Evolutionary conservation across 306 rosid genomes (phyloP).

Genomic region (Fragaria ananassa): DNA sequence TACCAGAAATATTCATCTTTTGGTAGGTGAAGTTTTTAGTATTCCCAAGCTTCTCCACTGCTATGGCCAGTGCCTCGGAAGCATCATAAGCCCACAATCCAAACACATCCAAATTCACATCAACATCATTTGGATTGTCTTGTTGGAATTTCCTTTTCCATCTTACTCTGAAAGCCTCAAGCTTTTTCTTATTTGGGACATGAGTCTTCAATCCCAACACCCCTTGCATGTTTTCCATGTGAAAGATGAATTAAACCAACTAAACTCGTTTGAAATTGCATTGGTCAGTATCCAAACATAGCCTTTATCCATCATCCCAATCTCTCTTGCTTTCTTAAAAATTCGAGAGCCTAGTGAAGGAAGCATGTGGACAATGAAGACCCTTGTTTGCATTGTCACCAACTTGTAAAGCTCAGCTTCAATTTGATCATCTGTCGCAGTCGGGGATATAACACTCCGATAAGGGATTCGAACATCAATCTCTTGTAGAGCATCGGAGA

Average conservation of each 20-base stretch:
- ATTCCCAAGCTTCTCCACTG: not conserved
- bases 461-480: constrained; percentile 5
- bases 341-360: not conserved
- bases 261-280: not conserved
- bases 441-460: not conserved
- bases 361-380: not conserved
- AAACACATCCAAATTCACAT: constrained; percentile 6
- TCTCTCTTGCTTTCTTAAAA: not conserved
- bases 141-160: not conserved
- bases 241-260: not conserved
- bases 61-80: not conserved
- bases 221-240: not conserved
- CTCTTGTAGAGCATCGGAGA: constrained; percentile 1
- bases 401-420: constrained; percentile 4
- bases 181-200: not conserved
- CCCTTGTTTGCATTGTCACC: constrained; percentile 5
- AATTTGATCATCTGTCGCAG: not conserved
- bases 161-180: not conserved
- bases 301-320: not conserved
- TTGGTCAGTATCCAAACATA: not conserved
- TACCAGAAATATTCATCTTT: not conserved
- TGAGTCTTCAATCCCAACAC: not conserved
- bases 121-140: not conserved
- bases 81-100: constrained; percentile 5
- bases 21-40: not conserved